A percentile compares a stretch with the other conserved stretches of the same genome.
These are phyloP conservation scores for Malania oleifera DNA, from an alignment of 164 flowering plant species.

Conservation along the genomic window DNA sequence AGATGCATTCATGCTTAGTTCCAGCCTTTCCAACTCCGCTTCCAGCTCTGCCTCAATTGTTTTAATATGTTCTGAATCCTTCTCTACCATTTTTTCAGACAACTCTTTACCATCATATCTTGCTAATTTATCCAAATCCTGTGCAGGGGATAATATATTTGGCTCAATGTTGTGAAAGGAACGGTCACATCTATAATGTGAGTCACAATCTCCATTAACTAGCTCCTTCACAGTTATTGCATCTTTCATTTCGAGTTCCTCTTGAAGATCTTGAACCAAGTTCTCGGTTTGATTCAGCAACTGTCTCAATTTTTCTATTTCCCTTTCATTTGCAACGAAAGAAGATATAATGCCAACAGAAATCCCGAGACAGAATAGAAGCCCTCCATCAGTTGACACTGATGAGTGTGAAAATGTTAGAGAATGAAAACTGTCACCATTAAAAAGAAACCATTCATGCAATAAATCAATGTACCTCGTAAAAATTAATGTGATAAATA, in stretches of 20 bases:
- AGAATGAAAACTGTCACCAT: neutral
- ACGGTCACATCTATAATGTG: slow-evolving; percentile 26
- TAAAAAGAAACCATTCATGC: neutral
- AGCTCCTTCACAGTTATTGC: slow-evolving; percentile 72
- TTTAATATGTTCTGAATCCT: slow-evolving; percentile 42
- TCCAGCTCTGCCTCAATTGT: slow-evolving; percentile 93
- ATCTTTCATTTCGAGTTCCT: slow-evolving; percentile 92
- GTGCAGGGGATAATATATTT: slow-evolving; percentile 17
- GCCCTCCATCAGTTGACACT: slow-evolving; percentile 36
- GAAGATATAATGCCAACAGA: slow-evolving; percentile 55
- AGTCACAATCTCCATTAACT: slow-evolving; percentile 37
- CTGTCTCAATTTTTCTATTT: slow-evolving; percentile 55
- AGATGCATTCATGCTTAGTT: slow-evolving; percentile 49
- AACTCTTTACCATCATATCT: slow-evolving; percentile 17
- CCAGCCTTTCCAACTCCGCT: slow-evolving; percentile 88
- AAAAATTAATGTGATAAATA: too few relatives aligned
- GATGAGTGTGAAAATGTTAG: slow-evolving; percentile 15
- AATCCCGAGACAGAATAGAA: slow-evolving; percentile 55
- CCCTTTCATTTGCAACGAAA: slow-evolving; percentile 35
- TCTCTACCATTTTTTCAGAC: slow-evolving; percentile 16
- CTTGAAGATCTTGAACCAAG: slow-evolving; percentile 81
- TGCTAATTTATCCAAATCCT: slow-evolving; percentile 16
- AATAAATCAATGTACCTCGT: neutral
- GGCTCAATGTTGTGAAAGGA: slow-evolving; percentile 13
- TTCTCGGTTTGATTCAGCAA: slow-evolving; percentile 57